Evolutionary conservation across 192 early-diverging fungal species (phyloP).

Genomic region (Coemansia sp.): DNA sequence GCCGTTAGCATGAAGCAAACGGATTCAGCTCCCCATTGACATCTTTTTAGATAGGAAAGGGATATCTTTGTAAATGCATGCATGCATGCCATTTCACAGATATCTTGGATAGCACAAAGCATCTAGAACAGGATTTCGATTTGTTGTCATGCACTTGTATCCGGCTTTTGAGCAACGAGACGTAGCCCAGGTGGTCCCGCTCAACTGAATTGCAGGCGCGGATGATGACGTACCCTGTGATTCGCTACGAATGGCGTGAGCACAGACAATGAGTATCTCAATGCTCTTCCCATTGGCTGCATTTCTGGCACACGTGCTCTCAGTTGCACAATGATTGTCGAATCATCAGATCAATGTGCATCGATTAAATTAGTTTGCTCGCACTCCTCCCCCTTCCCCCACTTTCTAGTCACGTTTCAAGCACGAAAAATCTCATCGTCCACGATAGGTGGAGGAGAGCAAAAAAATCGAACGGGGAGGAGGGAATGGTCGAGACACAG

Average conservation of each 20-base stretch:
- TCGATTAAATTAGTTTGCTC: not conserved
- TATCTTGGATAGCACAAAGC: not conserved
- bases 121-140: not conserved
- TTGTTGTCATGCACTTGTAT: not conserved
- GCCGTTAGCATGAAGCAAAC: not conserved
- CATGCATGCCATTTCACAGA: not conserved
- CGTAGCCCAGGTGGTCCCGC: not conserved
- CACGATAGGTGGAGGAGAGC: not conserved
- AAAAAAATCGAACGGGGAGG: not conserved
- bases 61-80: not conserved
- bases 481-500: not conserved
- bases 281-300: not conserved
- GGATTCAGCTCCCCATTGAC: no score
- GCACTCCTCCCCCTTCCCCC: not conserved
- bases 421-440: not conserved
- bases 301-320: not conserved
- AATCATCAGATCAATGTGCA: not conserved
- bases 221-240: not conserved
- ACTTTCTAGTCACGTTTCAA: not conserved
- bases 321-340: not conserved
- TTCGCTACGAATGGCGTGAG: not conserved
- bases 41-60: no score
- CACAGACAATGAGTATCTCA: not conserved
- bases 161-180: not conserved
- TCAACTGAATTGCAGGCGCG: not conserved